A percentile compares a stretch with the other conserved stretches of the same genome.
These are phyloP conservation scores for Cardamine chenopodiifolia DNA, from an alignment of 345 rosid genomes.

Conservation along the genomic window DNA sequence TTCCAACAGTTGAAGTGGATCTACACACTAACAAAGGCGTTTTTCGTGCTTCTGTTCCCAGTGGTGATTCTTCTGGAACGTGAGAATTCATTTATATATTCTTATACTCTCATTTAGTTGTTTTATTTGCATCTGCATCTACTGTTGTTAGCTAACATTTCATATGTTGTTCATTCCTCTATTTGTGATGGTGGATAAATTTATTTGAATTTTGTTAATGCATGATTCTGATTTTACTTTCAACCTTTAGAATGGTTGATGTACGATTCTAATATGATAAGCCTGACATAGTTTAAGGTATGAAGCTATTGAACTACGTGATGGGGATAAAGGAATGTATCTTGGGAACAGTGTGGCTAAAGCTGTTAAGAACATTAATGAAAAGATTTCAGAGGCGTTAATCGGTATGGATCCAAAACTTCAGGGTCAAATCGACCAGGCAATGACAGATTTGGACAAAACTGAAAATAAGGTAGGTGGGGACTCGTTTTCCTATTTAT, in stretches of 20 bases:
- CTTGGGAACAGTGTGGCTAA: slow-evolving; percentile 88
- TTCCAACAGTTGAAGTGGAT: slow-evolving; percentile 95
- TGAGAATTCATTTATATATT: slow-evolving; percentile 39
- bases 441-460: slow-evolving; percentile 96
- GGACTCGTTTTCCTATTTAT: background rate
- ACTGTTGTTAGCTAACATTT: background rate
- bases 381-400: slow-evolving; percentile 80
- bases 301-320: slow-evolving; percentile 92
- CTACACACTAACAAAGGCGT: slow-evolving; percentile 83
- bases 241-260: background rate
- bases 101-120: background rate
- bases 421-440: slow-evolving; percentile 92
- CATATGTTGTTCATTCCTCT: background rate
- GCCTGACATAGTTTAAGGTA: slow-evolving; percentile 55
- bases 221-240: slow-evolving; percentile 20
- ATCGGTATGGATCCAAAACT: slow-evolving; percentile 95
- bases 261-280: background rate
- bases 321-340: slow-evolving; percentile 89
- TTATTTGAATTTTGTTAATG: slow-evolving; percentile 8
- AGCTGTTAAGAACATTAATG: slow-evolving; percentile 92
- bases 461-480: slow-evolving; percentile 83
- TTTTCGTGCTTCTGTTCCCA: slow-evolving; percentile 85
- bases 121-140: too few relatives aligned
- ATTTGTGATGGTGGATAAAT: background rate
- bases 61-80: slow-evolving; percentile 87